Evolutionary conservation across 805 yeast genomes (phyloP), one percentile per base, ranked within the genome.

Genomic region (Candida bentonensis): DNA sequence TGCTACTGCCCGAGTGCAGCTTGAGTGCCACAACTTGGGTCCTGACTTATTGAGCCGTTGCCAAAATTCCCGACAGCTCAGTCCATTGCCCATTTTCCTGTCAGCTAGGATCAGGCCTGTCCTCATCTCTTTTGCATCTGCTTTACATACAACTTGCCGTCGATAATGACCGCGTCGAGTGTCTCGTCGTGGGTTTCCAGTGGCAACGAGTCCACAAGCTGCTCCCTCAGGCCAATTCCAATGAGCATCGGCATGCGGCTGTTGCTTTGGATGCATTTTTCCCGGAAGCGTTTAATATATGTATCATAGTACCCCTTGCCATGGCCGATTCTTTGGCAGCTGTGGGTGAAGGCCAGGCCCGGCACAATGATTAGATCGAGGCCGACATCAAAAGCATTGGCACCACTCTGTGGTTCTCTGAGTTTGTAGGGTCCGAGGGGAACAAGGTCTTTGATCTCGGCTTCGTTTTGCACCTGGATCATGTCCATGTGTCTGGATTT

Each of bases 301-400:
- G 80, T 85, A 58, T 89, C 98, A 59, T 92, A 89, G 59, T 75
- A 87, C 0, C 96, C 98, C 3, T 79, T 89, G 1, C 98, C 98
- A 58, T 86, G 94, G 1, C 98, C 98, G 44, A 89, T 58, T 44
- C 98, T 59, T 11, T 66, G 59, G 21, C 77, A 53, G 11, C 56
- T 50, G 11, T 28, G 50, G 1, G 83, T 72, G 59, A 84, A 88
- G 1, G 84, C 95, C 1, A 89, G 79, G 0, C 94, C 96, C 0
- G 97, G 97, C 0, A 89, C 68, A 4, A 89, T 61, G 4, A 89
- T 64, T 7, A 89, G 53, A 52, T 89, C 96, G 21, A 89, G 61
- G 0, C 74, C 77, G 2, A 48, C 57, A 3, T 39, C 46, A 3
- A 51, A 42, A 15, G 54, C 52, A 26, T 52, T 46, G 9, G 20